Evolutionary conservation across 139 green algal genomes (phyloP), one percentile per base, ranked within the genome.

Genomic region (Edaphochlamys debaryana): DNA sequence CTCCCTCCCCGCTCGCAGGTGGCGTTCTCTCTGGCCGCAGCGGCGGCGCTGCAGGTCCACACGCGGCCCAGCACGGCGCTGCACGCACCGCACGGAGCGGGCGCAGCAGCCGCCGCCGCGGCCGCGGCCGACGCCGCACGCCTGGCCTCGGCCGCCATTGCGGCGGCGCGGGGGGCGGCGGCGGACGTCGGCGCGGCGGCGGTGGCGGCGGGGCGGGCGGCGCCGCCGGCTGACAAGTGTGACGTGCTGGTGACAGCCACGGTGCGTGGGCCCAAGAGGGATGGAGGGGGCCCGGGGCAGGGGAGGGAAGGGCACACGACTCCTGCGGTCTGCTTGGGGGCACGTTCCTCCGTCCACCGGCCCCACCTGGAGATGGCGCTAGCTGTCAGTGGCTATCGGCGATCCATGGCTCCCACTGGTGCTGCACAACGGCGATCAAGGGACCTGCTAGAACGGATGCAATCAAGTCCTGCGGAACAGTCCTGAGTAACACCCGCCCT

Each of bases 151-250:
- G 13, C n/a, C 5, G 30, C 78, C 9, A 22, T 76, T 23, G 66
- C 50, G 0, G 50, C 37, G 11, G 66, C 66, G 7, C 45, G 45
- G 7, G 78, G 1, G 29, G 48, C 37, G 34, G 48, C 50, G 48
- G 66, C 66, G 48, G 64, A 68, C 29, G 34, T 25, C 13, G 78
- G 37, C 48, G 78, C 78, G 66, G 45, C 66, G 48, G 78, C 78
- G 66, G 64, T 23, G 32, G 76, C 78, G 50, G 78, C 78, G 34
- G 78, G 66, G 0, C 78, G 66, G 7, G 15, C 48, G 27, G 4
- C 34, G 45, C 48, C 66, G 48, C 48, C 66, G 30, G 32, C 66
- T 13, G 78, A 84, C 34, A 84, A 76, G 52, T 84, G 66, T 13
- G 78, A 84, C 50, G 66, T 67, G 15, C 29, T 77, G 48, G 20